Evolutionary conservation across 306 rosid species (phyloP), one percentile per base, ranked within the genome.

Genomic region (Dalbergia oliveri): DNA sequence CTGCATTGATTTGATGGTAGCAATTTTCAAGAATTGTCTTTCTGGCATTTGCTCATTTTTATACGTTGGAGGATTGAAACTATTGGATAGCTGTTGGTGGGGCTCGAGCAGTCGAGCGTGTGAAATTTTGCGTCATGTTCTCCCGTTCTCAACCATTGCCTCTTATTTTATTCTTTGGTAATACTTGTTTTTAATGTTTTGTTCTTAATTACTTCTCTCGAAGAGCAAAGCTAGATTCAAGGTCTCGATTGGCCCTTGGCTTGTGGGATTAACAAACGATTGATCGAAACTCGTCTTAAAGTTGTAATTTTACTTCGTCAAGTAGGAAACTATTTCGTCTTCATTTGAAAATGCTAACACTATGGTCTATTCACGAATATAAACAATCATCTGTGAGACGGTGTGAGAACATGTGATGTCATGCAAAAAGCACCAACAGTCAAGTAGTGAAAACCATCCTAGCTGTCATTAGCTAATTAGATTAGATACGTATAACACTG

Each of bases 91-190:
- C 34, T 43, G 69, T 51, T 50, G 84, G 51, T 71, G 75, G 69
- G 12, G 23, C 23, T 21, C 23, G 23, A 21, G 23, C 23, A 21
- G 23, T 21, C 23, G 23, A 39, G 73, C 7, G 73, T 83, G 78
- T 81, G 82, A 69, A 84, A 74, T 69, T 81, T 81, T 81, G 70
- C 64, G 3, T 63, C 5, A 5, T 37, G 62, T 58, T 77, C 47
- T 16, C 1, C 37, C 8, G 11, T 26, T 59, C 12, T 34, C 4
- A 13, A 51, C 62, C 31, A 44, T n/a, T 54, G 6, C 60, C 21
- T 54, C 6, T 54, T 54, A 15, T n/a, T 54, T 54, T 10, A 10
- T 11, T 47, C 10, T 47, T 47, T 1, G 53, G 53, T 47, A 47
- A 11, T 8, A 37, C 49, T 43, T 43, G 49, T 26, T 26, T 26